These are phyloP conservation scores for Oxyria digyna DNA, from an alignment of 148 eudicot genomes.

Conservation along the genomic window DNA sequence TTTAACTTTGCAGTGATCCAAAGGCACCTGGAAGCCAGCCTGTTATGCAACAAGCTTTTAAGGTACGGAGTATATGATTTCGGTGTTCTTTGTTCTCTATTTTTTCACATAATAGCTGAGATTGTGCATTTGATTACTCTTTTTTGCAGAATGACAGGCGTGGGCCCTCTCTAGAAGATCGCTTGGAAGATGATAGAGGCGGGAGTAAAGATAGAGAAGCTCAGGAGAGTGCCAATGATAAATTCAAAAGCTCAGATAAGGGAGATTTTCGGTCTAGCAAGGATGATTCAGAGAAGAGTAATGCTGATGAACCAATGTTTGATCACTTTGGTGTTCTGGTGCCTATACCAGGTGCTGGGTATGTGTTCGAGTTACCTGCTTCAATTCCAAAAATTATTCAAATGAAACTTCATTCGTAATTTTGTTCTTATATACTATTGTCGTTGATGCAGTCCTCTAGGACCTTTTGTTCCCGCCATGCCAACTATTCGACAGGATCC, in stretches of 20 bases:
- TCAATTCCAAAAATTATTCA: too few species aligned
- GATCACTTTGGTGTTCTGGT: conserved; percentile 69
- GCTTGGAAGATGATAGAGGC: conserved; percentile 70
- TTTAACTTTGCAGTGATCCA: conserved; percentile 49
- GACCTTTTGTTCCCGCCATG: conserved; percentile 98
- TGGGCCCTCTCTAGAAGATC: conserved; percentile 50
- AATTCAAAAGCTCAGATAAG: conserved; percentile 63
- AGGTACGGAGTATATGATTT: too few species aligned
- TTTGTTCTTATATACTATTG: not conserved
- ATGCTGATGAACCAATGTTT: conserved; percentile 69
- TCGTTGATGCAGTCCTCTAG: conserved; percentile 64
- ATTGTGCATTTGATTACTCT: too few species aligned
- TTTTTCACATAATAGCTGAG: too few species aligned
- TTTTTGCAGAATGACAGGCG: too few species aligned
- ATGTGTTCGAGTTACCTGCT: too few species aligned
- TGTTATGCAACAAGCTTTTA: conserved; percentile 71
- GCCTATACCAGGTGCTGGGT: conserved; percentile 99
- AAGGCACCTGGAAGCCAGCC: conserved; percentile 95
- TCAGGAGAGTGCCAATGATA: conserved; percentile 48
- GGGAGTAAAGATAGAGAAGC: conserved; percentile 55
- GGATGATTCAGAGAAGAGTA: conserved; percentile 47
- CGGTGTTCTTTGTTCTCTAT: too few species aligned
- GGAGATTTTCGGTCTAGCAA: conserved; percentile 38
- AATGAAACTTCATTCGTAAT: too few species aligned
- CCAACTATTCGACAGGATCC: conserved; percentile 91